phyloP scores from a whole-genome alignment of 352 stramenopile species.

The Peronospora tabacina region DNA sequence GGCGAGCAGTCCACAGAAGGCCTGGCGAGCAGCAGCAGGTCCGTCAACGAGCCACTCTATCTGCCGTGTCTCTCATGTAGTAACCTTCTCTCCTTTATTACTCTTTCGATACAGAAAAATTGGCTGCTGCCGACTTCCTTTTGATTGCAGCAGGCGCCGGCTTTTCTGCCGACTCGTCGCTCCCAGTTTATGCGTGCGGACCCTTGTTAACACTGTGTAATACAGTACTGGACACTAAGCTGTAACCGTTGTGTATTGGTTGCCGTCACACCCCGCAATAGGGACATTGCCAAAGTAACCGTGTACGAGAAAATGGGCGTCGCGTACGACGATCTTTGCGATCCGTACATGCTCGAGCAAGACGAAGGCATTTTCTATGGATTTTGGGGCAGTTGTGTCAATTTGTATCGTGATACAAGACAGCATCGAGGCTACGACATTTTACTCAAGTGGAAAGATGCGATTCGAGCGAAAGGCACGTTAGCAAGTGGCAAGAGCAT shows the following conservation, averaged over 20 bases:
- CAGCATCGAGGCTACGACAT: constrained; percentile 77
- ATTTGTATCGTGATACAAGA: constrained; percentile 74
- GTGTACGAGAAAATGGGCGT: constrained; percentile 72
- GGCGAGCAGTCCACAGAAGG: constrained; percentile 5
- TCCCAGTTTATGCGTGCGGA: constrained; percentile 83
- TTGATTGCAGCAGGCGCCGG: constrained; percentile 83
- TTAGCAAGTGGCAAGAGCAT: constrained; percentile 13
- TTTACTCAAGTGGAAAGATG: constrained; percentile 46
- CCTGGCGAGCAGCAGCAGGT: constrained; percentile 34
- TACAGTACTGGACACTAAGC: not conserved
- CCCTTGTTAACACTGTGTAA: not conserved
- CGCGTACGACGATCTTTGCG: constrained; percentile 87
- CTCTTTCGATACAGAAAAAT: constrained; percentile 33
- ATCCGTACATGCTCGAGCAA: constrained; percentile 76
- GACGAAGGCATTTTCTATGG: constrained; percentile 85
- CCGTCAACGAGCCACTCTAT: not conserved
- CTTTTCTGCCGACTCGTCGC: constrained; percentile 85
- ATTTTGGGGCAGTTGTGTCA: constrained; percentile 88
- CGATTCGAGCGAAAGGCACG: constrained; percentile 13
- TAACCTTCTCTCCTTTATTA: not conserved
- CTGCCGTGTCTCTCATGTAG: not conserved
- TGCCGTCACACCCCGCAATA: constrained; percentile 11
- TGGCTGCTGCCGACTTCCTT: constrained; percentile 75
- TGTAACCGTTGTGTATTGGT: constrained; percentile 9
- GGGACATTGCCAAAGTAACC: constrained; percentile 77